A percentile compares a stretch with the other conserved stretches of the same genome.
phyloP scores from a whole-genome alignment of 176 grass and related monocot genomes.

The Cymbopogon citratus region DNA sequence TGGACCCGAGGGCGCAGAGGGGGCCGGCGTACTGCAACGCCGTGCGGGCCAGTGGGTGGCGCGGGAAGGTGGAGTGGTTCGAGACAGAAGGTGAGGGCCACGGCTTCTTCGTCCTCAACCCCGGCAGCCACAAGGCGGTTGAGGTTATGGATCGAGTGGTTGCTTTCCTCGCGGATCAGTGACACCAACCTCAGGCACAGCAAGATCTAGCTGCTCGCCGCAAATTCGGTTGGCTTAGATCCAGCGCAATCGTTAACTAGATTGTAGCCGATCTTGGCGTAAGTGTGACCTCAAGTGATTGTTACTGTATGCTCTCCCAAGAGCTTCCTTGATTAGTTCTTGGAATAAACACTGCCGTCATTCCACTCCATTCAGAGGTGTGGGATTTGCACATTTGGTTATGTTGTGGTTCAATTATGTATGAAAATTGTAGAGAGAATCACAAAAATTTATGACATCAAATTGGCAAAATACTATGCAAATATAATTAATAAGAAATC shows the following conservation, averaged over 20 bases:
- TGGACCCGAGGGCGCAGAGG: slow-evolving; percentile 29
- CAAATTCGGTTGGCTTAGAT: too few relatives aligned
- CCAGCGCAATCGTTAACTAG: background rate
- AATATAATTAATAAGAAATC: too few relatives aligned
- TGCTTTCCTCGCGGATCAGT: background rate
- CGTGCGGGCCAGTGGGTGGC: slow-evolving; percentile 44
- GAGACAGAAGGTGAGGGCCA: slow-evolving; percentile 40
- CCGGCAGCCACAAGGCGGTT: background rate
- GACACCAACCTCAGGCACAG: background rate
- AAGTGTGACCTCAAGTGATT: background rate
- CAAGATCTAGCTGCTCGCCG: too few relatives aligned
- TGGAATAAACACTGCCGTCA: background rate
- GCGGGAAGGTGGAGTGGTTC: slow-evolving; percentile 36
- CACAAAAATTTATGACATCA: too few relatives aligned
- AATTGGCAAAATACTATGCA: too few relatives aligned
- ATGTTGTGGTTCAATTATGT: background rate
- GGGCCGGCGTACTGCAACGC: slow-evolving; percentile 36
- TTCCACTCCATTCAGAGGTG: background rate
- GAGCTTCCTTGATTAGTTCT: background rate
- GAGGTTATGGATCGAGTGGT: slow-evolving; percentile 17
- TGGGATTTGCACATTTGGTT: background rate
- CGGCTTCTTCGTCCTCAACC: background rate
- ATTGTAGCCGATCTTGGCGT: background rate
- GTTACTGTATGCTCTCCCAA: background rate
- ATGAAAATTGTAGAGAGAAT: too few relatives aligned